Evolutionary conservation across 805 yeast genomes (phyloP).

Genomic region (Saturnispora hagleri): DNA sequence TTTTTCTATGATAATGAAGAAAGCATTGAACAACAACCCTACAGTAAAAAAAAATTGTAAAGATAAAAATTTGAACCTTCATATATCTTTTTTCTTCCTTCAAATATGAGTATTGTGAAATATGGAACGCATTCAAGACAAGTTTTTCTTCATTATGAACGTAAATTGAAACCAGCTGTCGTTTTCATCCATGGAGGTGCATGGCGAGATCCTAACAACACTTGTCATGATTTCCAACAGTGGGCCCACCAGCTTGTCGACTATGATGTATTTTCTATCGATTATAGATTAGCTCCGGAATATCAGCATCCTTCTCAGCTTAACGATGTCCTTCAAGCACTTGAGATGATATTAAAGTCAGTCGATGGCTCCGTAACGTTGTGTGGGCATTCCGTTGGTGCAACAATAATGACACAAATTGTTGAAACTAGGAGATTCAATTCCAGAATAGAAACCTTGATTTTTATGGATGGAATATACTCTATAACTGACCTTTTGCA

Average conservation of each 20-base stretch:
- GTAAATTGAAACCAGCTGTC: background rate
- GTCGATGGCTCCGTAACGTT: slow-evolving; percentile 25
- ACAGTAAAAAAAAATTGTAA: too few species aligned
- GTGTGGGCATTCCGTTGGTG: slow-evolving; percentile 80
- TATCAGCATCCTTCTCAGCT: slow-evolving; percentile 51
- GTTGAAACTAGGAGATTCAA: slow-evolving; percentile 19
- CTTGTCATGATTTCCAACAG: slow-evolving; percentile 43
- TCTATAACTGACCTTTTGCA: slow-evolving; percentile 39
- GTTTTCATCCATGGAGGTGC: slow-evolving; percentile 83
- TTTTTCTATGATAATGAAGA: background rate
- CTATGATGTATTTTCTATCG: slow-evolving; percentile 33
- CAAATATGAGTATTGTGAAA: background rate
- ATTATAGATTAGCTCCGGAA: slow-evolving; percentile 49
- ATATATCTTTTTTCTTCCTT: background rate
- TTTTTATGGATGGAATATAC: slow-evolving; percentile 65
- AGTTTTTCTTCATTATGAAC: background rate
- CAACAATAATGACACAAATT: slow-evolving; percentile 53
- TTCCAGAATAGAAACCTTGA: slow-evolving; percentile 16
- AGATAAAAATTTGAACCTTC: background rate
- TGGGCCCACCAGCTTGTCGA: slow-evolving; percentile 9
- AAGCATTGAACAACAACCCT: background rate
- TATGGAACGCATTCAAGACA: background rate
- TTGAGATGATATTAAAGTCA: slow-evolving; percentile 20
- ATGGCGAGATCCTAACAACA: slow-evolving; percentile 66
- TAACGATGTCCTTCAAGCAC: slow-evolving; percentile 42